Evolutionary conservation across 352 stramenopile species (phyloP), one percentile per base, ranked within the genome.

Genomic region (Phytopythium mirpurense): DNA sequence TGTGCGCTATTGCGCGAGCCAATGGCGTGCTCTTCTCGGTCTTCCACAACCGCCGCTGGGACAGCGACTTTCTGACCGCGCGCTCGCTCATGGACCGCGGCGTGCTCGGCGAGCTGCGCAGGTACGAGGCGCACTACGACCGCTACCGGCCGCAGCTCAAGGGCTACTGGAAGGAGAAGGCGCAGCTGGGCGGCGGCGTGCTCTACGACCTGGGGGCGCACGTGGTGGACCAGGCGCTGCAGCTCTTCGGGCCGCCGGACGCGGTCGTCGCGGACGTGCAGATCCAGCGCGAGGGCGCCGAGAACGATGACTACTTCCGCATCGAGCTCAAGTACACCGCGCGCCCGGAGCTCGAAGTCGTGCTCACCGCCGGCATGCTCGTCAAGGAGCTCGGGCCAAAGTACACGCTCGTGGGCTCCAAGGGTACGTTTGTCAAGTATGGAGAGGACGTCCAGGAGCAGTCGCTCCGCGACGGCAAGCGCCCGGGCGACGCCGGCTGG

Each of bases 141-240:
- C 73, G 80, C 46, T 90, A 79, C 57, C 75, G 80, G 0, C 80
- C 80, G 26, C 62, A 35, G 37, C 74, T 88, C 55, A 90, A 90
- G 60, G 73, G 76, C 38, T 88, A 88, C 67, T 90, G 80, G 80
- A 88, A 90, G 62, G 80, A 90, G 49, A 71, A 79, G 50, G 64
- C 75, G 10, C 67, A 64, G 0, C 64, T 74, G 15, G 79, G 78
- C 26, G 78, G 75, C 8, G 80, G 80, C 24, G 69, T 84, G 47
- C 66, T 90, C 14, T 89, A 89, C 60, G 80, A 90, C 56, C 61
- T 90, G 16, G 80, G 80, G 0, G 72, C 78, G 1, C 80, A 90
- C 51, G 58, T 88, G 12, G 72, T 85, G 18, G 78, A 90, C 44
- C 78, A 90, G 37, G 71, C 75, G 27, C 66, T 88, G 53, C 70